Evolutionary conservation across 805 yeast species (phyloP), one percentile per base, ranked within the genome.

Genomic region (Candida tibetensis): DNA sequence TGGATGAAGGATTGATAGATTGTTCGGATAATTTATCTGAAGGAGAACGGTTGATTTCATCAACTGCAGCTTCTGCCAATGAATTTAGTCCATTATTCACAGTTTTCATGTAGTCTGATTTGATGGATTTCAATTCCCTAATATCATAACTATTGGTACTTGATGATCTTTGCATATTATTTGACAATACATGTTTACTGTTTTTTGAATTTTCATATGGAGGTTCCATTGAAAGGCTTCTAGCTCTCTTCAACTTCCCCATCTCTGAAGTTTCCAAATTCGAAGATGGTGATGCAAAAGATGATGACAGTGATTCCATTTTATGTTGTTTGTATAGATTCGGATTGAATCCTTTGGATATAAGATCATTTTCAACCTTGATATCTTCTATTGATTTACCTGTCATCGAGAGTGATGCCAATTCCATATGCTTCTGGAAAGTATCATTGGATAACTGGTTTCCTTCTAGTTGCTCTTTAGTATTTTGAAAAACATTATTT

Each of bases 361-460:
- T 69, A 14, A 74, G 53, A n/a, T 69, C 72, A 42, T 69, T 71
- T 15, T 76, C 79, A 17, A 64, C 53, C 40, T 78, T 74, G 22
- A 79, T 69, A 36, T 76, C 79, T 37, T 64, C 59, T 4, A 76
- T 60, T 0, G 81, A 63, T 47, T 69, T 76, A 0, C 83, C 84
- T 1, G 80, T 72, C 6, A 79, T 72, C 0, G 81, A 74, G 3
- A 76, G 35, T 0, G 81, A 71, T 0, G 84, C 82, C 23, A 74
- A 68, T 46, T 77, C 81, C 27, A 78, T 52, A 9, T 81, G 82
- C 32, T 60, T 63, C 30, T 69, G 62, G 18, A 78, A 51, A 27
- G 49, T 40, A n/a, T 35, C 15, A 17, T 16, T 21, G 12, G 15
- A 12, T 4, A 31, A 12, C 9, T 12, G 21, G 29, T 13, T 32